Percentiles rank a stretch among this genome's conserved stretches.
Evolutionary conservation across 306 rosid species (phyloP).

Genomic region (Cicer yamashitae): DNA sequence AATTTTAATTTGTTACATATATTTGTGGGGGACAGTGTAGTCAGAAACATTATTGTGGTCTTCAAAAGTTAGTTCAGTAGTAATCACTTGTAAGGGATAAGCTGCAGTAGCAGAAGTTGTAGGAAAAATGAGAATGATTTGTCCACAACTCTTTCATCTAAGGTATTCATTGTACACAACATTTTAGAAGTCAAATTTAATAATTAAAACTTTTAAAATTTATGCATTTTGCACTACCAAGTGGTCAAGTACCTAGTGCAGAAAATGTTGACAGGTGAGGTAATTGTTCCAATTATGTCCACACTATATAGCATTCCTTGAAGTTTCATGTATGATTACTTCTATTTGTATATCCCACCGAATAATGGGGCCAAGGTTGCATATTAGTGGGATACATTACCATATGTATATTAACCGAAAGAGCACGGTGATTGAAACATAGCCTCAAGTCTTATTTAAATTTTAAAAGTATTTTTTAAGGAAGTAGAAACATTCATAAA

Average conservation of each 20-base stretch:
- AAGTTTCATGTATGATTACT: background rate
- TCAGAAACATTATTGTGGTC: conserved; percentile 40
- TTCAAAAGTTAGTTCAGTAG: conserved; percentile 27
- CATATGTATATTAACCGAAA: conserved; percentile 52
- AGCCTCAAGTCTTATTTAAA: background rate
- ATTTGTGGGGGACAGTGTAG: conserved; percentile 41
- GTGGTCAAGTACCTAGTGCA: no score
- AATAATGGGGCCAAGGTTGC: conserved; percentile 19
- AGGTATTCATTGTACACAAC: conserved; percentile 8
- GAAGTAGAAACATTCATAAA: no score
- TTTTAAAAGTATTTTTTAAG: no score
- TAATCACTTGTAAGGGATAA: conserved; percentile 28
- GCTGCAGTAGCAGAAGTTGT: conserved; percentile 1
- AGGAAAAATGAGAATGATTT: conserved; percentile 30
- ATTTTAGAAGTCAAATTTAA: conserved; percentile 28
- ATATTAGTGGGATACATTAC: conserved; percentile 41
- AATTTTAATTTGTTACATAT: background rate
- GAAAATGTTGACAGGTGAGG: no score
- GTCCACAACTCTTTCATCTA: background rate
- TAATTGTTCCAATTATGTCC: no score
- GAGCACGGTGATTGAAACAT: conserved; percentile 56
- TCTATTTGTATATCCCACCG: background rate
- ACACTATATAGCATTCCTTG: no score
- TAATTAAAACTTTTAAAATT: background rate
- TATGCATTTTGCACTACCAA: conserved; percentile 14